A percentile compares a stretch with the other conserved stretches of the same genome.
These are phyloP conservation scores for Nitzschia sp. DNA, from an alignment of 108 stramenopile genomes.

Conservation along the genomic window DNA sequence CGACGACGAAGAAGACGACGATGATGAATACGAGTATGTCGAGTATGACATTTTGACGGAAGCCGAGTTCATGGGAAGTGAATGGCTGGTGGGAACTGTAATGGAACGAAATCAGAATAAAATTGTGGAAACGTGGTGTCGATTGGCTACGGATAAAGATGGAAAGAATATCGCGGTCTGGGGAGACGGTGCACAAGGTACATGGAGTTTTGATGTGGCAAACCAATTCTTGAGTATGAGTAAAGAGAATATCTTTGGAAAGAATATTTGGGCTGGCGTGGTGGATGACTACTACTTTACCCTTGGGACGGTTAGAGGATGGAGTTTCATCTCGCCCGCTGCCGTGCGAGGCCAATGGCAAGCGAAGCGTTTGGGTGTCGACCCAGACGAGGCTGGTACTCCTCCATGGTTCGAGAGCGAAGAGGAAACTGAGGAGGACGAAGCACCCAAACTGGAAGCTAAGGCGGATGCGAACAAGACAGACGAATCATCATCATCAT, in stretches of 20 bases:
- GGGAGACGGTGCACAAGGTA: conserved; percentile 72
- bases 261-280: conserved; percentile 77
- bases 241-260: conserved; percentile 71
- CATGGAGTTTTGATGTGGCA: conserved; percentile 74
- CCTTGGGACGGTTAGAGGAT: conserved; percentile 80
- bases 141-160: conserved; percentile 56
- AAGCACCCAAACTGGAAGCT: conserved; percentile 17
- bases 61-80: conserved; percentile 70
- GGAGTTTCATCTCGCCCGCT: conserved; percentile 73
- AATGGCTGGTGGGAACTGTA: conserved; percentile 81
- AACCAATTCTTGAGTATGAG: conserved; percentile 74
- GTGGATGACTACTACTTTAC: conserved; percentile 83
- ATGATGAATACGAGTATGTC: conserved; percentile 76
- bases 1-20: neutral
- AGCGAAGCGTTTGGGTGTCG: conserved; percentile 75
- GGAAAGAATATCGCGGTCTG: conserved; percentile 74
- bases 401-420: conserved; percentile 80
- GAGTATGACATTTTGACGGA: conserved; percentile 78
- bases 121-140: conserved; percentile 84
- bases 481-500: neutral
- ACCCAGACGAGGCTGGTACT: conserved; percentile 68
- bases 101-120: conserved; percentile 46
- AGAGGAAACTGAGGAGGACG: conserved; percentile 30
- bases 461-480: conserved; percentile 3
- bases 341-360: conserved; percentile 84